Evolutionary conservation across 345 rosid genomes (phyloP).

Genomic region (Pelargonium nanum): DNA sequence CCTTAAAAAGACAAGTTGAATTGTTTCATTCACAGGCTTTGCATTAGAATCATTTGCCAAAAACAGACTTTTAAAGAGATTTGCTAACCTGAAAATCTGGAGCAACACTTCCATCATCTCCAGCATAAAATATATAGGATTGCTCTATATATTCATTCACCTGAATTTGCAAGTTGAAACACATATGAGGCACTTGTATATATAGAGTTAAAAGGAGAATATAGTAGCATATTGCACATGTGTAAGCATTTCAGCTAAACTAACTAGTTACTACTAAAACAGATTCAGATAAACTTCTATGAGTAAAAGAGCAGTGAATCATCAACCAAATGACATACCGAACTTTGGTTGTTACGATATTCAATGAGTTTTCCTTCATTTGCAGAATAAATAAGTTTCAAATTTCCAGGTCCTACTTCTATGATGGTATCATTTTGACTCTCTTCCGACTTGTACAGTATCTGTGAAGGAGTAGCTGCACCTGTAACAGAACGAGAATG

Average conservation of each 20-base stretch:
- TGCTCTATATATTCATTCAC: conserved; percentile 55
- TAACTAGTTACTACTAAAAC: background rate
- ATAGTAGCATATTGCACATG: too few relatives aligned
- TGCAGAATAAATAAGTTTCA: conserved; percentile 54
- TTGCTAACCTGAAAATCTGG: conserved; percentile 61
- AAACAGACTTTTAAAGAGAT: background rate
- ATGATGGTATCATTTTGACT: conserved; percentile 30
- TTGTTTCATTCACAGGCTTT: background rate
- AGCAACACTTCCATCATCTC: conserved; percentile 51
- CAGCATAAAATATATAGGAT: conserved; percentile 61
- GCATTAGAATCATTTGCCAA: too few relatives aligned
- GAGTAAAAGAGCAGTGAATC: background rate
- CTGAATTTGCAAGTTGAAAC: conserved; percentile 18
- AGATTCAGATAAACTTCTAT: too few relatives aligned
- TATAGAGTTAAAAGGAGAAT: too few relatives aligned
- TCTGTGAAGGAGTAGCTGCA: conserved; percentile 37
- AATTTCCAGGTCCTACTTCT: conserved; percentile 61
- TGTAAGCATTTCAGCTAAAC: background rate
- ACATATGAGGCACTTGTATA: background rate
- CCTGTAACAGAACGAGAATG: conserved; percentile 30
- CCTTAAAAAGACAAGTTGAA: conserved; percentile 27
- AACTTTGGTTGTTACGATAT: conserved; percentile 49
- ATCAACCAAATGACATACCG: conserved; percentile 31
- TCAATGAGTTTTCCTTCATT: conserved; percentile 28
- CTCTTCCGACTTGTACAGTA: conserved; percentile 29